Conservation (phyloP, 2,329 filamentous ascomycete species). For the Pseudogymnoascus sp. region DNA sequence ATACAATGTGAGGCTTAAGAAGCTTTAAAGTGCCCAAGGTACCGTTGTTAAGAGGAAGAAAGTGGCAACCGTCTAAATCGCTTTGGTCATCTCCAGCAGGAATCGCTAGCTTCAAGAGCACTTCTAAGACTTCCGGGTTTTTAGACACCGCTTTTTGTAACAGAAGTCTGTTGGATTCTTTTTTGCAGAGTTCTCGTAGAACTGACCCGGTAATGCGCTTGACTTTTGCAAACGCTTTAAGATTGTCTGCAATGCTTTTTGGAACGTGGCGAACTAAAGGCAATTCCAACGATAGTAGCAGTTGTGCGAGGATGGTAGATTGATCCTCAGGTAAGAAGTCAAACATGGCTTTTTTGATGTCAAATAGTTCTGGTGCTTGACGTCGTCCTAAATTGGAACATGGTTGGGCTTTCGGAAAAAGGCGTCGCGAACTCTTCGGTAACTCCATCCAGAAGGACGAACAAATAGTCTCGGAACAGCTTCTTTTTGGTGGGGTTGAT, state of each 20-base stretch:
- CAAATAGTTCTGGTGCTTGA: slow-evolving; percentile 8
- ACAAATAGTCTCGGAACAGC: slow-evolving; percentile 15
- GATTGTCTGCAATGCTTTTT: slow-evolving; percentile 8
- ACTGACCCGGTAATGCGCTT: slow-evolving; percentile 16
- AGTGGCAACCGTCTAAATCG: slow-evolving; percentile 21
- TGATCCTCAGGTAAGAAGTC: slow-evolving; percentile 17
- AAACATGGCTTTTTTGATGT: slow-evolving; percentile 20
- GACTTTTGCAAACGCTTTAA: slow-evolving; percentile 11
- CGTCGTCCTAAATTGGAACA: background rate
- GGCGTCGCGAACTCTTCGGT: slow-evolving; percentile 11
- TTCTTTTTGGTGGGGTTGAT: slow-evolving; percentile 3
- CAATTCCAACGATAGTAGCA: background rate
- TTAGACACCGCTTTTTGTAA: background rate
- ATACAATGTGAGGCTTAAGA: background rate
- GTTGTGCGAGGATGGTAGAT: slow-evolving; percentile 8
- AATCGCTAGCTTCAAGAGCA: slow-evolving; percentile 12
- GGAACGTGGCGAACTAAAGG: slow-evolving; percentile 9
- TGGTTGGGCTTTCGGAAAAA: slow-evolving; percentile 19
- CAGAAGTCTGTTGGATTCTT: background rate
- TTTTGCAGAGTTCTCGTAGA: slow-evolving; percentile 18
- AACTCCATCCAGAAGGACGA: slow-evolving; percentile 21
- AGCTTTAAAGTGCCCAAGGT: slow-evolving; percentile 17
- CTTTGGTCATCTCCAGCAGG: slow-evolving; percentile 12
- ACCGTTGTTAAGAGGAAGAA: slow-evolving; percentile 23
- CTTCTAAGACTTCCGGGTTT: slow-evolving; percentile 11